phyloP scores from a whole-genome alignment of 2,329 filamentous ascomycete species.

The Alternaria conjuncta region DNA sequence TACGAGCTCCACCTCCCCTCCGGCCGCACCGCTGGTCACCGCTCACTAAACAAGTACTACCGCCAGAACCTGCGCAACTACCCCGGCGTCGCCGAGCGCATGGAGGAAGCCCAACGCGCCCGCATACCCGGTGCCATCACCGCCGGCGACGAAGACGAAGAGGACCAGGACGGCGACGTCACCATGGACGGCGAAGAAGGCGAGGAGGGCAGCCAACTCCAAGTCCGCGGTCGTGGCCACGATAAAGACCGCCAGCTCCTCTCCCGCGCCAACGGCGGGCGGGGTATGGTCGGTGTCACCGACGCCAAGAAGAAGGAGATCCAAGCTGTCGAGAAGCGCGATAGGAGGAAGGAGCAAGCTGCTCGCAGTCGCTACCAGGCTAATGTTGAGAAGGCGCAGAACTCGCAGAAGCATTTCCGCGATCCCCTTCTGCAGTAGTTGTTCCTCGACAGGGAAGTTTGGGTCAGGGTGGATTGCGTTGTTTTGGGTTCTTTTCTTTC shows the following conservation, averaged over 20 bases:
- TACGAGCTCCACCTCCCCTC: slow-evolving; percentile 92
- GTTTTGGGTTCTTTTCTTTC: not conserved
- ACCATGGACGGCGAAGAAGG: slow-evolving; percentile 36
- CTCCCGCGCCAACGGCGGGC: slow-evolving; percentile 72
- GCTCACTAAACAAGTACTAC: slow-evolving; percentile 86
- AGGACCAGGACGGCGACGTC: slow-evolving; percentile 51
- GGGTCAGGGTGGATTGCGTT: too few species aligned
- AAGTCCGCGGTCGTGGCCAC: slow-evolving; percentile 39
- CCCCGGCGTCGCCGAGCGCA: slow-evolving; percentile 78
- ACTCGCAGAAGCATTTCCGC: slow-evolving; percentile 79
- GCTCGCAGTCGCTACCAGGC: slow-evolving; percentile 67
- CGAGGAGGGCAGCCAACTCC: slow-evolving; percentile 21
- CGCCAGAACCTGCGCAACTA: slow-evolving; percentile 90
- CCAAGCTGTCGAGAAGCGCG: slow-evolving; percentile 70
- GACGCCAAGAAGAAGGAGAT: slow-evolving; percentile 77
- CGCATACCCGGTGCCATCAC: slow-evolving; percentile 54
- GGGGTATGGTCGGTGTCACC: slow-evolving; percentile 78
- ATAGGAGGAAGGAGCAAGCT: slow-evolving; percentile 68
- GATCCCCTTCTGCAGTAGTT: slow-evolving; percentile 61
- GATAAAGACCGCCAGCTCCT: slow-evolving; percentile 50
- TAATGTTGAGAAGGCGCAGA: slow-evolving; percentile 73
- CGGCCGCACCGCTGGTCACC: slow-evolving; percentile 87
- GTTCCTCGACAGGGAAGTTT: too few species aligned
- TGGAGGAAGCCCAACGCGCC: slow-evolving; percentile 65
- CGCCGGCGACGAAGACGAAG: slow-evolving; percentile 54